A percentile compares a stretch with the other conserved stretches of the same genome.
Conservation (phyloP, 768 basidiomycete genomes). For the Suillus ampliporus region DNA sequence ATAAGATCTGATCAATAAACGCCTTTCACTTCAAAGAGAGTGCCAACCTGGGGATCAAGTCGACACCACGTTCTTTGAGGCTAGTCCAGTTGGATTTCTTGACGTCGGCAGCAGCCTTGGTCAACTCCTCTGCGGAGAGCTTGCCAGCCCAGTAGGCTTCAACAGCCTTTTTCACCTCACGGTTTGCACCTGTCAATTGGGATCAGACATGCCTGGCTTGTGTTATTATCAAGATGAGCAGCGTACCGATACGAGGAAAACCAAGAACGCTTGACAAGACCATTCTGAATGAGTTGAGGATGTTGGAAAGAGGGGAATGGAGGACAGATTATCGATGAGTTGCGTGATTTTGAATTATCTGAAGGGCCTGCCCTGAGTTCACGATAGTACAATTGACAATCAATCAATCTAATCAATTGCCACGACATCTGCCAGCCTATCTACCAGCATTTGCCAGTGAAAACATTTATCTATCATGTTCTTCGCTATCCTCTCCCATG, state of each 20-base stretch:
- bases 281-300: constrained; percentile 48
- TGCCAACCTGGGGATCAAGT: constrained; percentile 87
- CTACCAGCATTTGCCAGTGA: not conserved
- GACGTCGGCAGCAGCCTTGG: constrained; percentile 85
- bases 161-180: constrained; percentile 97
- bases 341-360: constrained; percentile 35
- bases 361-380: constrained; percentile 41
- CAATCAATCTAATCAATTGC: constrained; percentile 23
- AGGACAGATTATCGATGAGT: constrained; percentile 10
- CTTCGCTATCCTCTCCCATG: constrained; percentile 14
- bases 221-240: not conserved
- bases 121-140: constrained; percentile 84
- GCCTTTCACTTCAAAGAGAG: constrained; percentile 14
- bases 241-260: constrained; percentile 86
- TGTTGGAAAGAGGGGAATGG: constrained; percentile 22
- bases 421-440: constrained; percentile 2
- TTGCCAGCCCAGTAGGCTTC: constrained; percentile 99
- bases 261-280: constrained; percentile 87
- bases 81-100: constrained; percentile 88
- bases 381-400: constrained; percentile 15
- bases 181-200: constrained; percentile 72
- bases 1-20: constrained; percentile 25
- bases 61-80: constrained; percentile 85
- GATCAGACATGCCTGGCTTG: constrained; percentile 6
- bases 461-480: not conserved